Percentiles rank a stretch among this genome's conserved stretches.
These are phyloP conservation scores for Chondrostereum purpureum DNA, from an alignment of 1,284 basidiomycete genomes.

Conservation along the genomic window DNA sequence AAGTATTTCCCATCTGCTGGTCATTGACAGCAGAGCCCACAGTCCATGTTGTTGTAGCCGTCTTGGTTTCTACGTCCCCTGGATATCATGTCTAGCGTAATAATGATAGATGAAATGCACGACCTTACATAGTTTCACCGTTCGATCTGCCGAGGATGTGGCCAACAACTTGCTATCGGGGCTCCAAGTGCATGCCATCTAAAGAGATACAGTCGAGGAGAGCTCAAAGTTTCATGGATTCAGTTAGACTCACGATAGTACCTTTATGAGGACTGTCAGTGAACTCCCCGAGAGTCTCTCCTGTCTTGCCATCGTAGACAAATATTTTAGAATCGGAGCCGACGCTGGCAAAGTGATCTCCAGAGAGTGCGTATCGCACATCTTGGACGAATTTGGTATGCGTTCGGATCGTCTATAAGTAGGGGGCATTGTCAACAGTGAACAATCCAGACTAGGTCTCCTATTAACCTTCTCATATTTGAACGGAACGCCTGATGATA, in stretches of 20 bases:
- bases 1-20: slow-evolving; percentile 89
- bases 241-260: slow-evolving; percentile 65
- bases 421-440: background rate
- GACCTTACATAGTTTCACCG: slow-evolving; percentile 81
- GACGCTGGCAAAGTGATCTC: slow-evolving; percentile 82
- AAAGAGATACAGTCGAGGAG: slow-evolving; percentile 3
- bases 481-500: slow-evolving; percentile 81
- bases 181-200: slow-evolving; percentile 80
- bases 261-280: slow-evolving; percentile 65
- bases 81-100: background rate
- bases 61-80: slow-evolving; percentile 79
- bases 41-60: slow-evolving; percentile 63
- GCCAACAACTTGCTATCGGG: slow-evolving; percentile 68
- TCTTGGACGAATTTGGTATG: slow-evolving; percentile 96
- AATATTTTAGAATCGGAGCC: slow-evolving; percentile 90
- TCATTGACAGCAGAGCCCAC: slow-evolving; percentile 63
- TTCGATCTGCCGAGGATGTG: slow-evolving; percentile 85
- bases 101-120: background rate
- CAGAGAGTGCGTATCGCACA: slow-evolving; percentile 77
- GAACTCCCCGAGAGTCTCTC: slow-evolving; percentile 71
- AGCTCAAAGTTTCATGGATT: no score
- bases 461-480: slow-evolving; percentile 82
- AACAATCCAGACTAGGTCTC: no score
- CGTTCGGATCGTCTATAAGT: slow-evolving; percentile 66
- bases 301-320: slow-evolving; percentile 88